These are phyloP conservation scores for Neonectria neomacrospora DNA, from an alignment of 2,329 filamentous ascomycete genomes.

Conservation along the genomic window DNA sequence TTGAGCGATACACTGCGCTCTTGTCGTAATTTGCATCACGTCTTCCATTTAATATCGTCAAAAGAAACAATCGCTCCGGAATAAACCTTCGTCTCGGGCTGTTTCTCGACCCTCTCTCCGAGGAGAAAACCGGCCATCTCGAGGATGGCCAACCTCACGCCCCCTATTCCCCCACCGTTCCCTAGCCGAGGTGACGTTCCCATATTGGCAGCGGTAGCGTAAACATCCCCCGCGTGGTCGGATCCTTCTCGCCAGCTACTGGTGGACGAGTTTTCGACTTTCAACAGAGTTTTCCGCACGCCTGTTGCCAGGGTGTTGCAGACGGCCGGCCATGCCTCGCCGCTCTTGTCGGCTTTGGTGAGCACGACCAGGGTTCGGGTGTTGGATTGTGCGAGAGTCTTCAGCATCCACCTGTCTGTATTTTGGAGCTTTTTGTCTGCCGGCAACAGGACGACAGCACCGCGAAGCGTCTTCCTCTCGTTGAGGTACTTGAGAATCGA, in stretches of 20 bases:
- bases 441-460: constrained; percentile 65
- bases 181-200: constrained; percentile 44
- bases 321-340: constrained; percentile 42
- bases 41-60: constrained; percentile 52
- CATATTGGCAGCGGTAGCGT: constrained; percentile 54
- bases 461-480: constrained; percentile 58
- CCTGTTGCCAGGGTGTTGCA: constrained; percentile 44
- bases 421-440: constrained; percentile 62
- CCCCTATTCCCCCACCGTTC: constrained; percentile 53
- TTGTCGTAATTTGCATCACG: constrained; percentile 21
- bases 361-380: constrained; percentile 62
- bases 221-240: constrained; percentile 47
- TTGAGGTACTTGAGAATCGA: constrained; percentile 63
- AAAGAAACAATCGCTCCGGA: constrained; percentile 52
- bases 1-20: neutral
- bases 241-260: constrained; percentile 46
- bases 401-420: constrained; percentile 60
- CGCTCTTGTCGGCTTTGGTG: constrained; percentile 67
- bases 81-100: constrained; percentile 51
- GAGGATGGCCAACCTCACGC: constrained; percentile 53
- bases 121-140: constrained; percentile 54
- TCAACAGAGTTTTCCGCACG: constrained; percentile 44
- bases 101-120: constrained; percentile 47
- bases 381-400: constrained; percentile 57
- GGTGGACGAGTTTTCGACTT: constrained; percentile 36